Base-by-base conservation (phyloP, 148 eudicot genomes). In the Suaeda aralocaspica region DNA sequence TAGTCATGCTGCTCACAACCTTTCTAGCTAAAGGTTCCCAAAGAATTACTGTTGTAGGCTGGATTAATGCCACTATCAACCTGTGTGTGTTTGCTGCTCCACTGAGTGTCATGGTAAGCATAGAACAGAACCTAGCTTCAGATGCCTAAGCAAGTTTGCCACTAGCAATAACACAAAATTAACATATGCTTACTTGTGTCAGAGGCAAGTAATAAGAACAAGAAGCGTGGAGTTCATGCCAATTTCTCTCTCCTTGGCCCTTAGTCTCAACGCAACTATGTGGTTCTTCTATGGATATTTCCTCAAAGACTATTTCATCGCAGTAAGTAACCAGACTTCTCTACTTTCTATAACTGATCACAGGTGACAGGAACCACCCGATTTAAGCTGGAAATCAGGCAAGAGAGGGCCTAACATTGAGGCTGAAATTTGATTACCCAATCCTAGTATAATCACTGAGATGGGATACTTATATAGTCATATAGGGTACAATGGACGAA, bases 281-380 rank as follows among this genome's bases (percentile, higher is more conserved):
- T 87, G 89, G 92, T 87, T 87, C 84, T 85, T 87, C 74, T 87
- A 85, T 48, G 92, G 92, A 45, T 83, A 71, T 72, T 85, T 87
- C 73, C 68, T 75, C 70, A 78, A 72, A 18, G 89, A 87, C 69
- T 80, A 64, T 66, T 83, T 36, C 66, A 83, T 85, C n/a, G 81
- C 85, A 34, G 92, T 85, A 82, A 81, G 87, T 80, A 44, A 22
- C 53, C 52, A 34, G 39, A 53, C 11, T 65, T 56, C 56, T 64
- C 57, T 64, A 53, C 41, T 10, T 21, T 8, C n/a, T 25, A 3
- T 42, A 13, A n/a, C 18, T 48, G 51, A 14, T 24, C 25, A 2
- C 13, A 14, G 46, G 13, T 11, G 46, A n/a, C n/a, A n/a, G n/a
- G n/a, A n/a, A n/a, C n/a, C n/a, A n/a, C n/a, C n/a, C n/a, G n/a